phyloP scores from a whole-genome alignment of 345 rosid genomes.

The Triadica sebifera region DNA sequence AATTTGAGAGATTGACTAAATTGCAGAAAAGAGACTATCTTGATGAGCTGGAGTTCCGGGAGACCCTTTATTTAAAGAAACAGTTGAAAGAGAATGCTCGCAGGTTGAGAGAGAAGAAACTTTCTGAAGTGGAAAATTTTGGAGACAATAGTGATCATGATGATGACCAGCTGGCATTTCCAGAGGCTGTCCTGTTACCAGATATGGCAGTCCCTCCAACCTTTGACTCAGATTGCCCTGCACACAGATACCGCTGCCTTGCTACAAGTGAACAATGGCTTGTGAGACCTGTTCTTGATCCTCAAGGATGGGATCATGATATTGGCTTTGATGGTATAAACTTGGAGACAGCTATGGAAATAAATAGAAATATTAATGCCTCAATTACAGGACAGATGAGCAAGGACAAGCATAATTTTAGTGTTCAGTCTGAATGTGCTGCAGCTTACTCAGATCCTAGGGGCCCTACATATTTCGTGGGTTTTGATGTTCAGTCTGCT shows the following conservation, averaged over 20 bases:
- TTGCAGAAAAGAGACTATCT: conserved; percentile 75
- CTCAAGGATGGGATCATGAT: conserved; percentile 96
- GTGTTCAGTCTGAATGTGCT: conserved; percentile 67
- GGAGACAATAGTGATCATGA: conserved; percentile 25
- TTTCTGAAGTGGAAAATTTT: conserved; percentile 34
- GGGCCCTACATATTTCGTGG: conserved; percentile 56
- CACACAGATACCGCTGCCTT: conserved; percentile 65
- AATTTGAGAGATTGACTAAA: conserved; percentile 63
- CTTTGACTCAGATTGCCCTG: conserved; percentile 67
- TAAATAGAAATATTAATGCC: conserved; percentile 46
- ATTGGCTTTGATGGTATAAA: conserved; percentile 88
- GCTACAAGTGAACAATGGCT: conserved; percentile 57
- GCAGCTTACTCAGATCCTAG: conserved; percentile 51
- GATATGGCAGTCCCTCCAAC: conserved; percentile 83
- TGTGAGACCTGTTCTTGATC: conserved; percentile 81
- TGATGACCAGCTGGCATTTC: conserved; percentile 33
- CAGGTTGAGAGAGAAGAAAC: conserved; percentile 47
- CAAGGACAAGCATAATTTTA: conserved; percentile 78
- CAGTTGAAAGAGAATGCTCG: conserved; percentile 70
- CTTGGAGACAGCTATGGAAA: conserved; percentile 63
- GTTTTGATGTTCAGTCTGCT: conserved; percentile 74
- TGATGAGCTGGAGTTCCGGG: conserved; percentile 86
- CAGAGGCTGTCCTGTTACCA: conserved; percentile 59
- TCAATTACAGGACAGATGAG: conserved; percentile 66
- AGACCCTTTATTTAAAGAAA: conserved; percentile 79